These are phyloP conservation scores for Hygrophorus russula DNA, from an alignment of 768 basidiomycete genomes.

Conservation along the genomic window DNA sequence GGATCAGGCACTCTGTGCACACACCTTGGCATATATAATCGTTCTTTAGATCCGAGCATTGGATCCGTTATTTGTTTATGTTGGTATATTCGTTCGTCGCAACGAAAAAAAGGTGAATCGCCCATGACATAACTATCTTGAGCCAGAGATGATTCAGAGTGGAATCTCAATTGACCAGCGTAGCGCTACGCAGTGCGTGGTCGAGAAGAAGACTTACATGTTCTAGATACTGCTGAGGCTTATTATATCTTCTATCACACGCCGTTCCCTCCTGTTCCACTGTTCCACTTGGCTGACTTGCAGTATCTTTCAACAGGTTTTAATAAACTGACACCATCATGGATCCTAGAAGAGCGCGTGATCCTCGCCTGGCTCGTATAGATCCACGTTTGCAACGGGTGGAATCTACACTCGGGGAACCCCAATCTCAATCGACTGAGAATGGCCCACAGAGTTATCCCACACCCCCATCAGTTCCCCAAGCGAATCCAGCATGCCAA, in stretches of 20 bases:
- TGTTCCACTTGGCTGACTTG: background rate
- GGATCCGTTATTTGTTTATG: too few species aligned
- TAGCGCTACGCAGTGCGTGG: slow-evolving; percentile 31
- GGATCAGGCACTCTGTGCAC: too few species aligned
- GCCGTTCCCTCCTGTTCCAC: background rate
- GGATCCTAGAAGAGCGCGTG: slow-evolving; percentile 75
- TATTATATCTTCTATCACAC: background rate
- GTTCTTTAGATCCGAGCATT: too few species aligned
- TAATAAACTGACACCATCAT: slow-evolving; percentile 23
- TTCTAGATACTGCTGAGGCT: slow-evolving; percentile 81
- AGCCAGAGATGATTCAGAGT: slow-evolving; percentile 80
- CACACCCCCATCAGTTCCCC: slow-evolving; percentile 4
- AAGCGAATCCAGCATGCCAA: slow-evolving; percentile 1
- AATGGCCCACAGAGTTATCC: slow-evolving; percentile 12
- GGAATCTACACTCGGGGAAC: slow-evolving; percentile 22
- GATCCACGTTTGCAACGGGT: slow-evolving; percentile 53
- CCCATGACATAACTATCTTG: too few species aligned
- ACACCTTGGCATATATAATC: too few species aligned
- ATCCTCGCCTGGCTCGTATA: slow-evolving; percentile 64
- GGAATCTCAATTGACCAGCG: slow-evolving; percentile 73
- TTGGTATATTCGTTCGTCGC: too few species aligned
- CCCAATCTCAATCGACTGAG: slow-evolving; percentile 14
- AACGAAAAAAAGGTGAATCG: background rate
- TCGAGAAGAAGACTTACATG: slow-evolving; percentile 65
- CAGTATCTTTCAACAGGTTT: background rate